phyloP scores from a whole-genome alignment of 352 stramenopile species.

The Bremia lactucae region DNA sequence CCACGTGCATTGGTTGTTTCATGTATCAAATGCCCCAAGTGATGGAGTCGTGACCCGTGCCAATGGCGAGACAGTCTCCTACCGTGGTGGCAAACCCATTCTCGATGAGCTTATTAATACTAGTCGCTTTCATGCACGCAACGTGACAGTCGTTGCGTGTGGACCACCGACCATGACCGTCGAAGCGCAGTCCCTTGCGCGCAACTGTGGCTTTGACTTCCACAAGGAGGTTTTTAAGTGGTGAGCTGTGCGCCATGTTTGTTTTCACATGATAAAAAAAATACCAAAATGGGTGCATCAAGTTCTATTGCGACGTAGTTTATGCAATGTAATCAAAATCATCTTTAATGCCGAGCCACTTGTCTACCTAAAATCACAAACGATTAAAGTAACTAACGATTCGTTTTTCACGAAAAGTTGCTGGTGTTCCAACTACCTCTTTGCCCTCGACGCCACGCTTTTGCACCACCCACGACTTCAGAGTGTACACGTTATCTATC shows the following conservation, averaged over 20 bases:
- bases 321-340: conserved; percentile 50
- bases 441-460: conserved; percentile 54
- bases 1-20: conserved; percentile 49
- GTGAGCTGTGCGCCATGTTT: conserved; percentile 24
- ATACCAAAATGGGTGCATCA: background rate
- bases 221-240: conserved; percentile 81
- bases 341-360: conserved; percentile 79
- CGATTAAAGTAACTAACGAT: background rate
- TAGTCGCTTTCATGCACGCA: conserved; percentile 42
- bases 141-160: conserved; percentile 63
- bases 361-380: conserved; percentile 47
- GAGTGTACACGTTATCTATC: background rate
- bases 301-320: background rate
- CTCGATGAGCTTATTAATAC: conserved; percentile 65
- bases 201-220: conserved; percentile 61
- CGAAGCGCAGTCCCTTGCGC: conserved; percentile 53
- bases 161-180: conserved; percentile 61
- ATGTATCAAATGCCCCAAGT: conserved; percentile 42
- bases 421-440: conserved; percentile 33
- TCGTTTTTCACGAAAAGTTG: background rate
- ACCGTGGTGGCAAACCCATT: conserved; percentile 38
- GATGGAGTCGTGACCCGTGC: conserved; percentile 34
- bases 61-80: conserved; percentile 48
- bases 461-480: conserved; percentile 55
- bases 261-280: background rate